phyloP scores from a whole-genome alignment of 305 asterid genomes.

The Solanum hybrid region DNA sequence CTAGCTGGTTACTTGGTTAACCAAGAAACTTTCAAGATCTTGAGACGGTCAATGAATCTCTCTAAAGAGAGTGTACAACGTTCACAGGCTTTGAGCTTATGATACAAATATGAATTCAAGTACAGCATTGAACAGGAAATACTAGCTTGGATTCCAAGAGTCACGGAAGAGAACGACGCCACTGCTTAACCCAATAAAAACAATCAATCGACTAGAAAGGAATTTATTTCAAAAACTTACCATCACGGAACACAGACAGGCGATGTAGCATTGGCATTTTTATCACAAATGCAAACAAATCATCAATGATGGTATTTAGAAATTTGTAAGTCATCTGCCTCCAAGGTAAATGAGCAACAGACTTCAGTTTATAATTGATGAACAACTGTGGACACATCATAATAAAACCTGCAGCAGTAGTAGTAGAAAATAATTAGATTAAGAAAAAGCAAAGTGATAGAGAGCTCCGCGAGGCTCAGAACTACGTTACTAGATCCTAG shows the following conservation, averaged over 20 bases:
- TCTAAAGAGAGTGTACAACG: background rate
- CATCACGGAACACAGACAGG: slow-evolving; percentile 97
- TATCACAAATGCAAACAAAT: slow-evolving; percentile 92
- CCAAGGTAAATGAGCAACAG: slow-evolving; percentile 99
- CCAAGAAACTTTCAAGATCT: background rate
- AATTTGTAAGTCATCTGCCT: slow-evolving; percentile 99
- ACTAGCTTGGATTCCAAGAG: background rate
- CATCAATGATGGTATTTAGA: slow-evolving; percentile 87
- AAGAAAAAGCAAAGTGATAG: background rate
- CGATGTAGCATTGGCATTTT: slow-evolving; percentile 95
- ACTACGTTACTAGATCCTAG: background rate
- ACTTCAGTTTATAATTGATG: slow-evolving; percentile 83
- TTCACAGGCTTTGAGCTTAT: background rate
- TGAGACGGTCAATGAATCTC: background rate
- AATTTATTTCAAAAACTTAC: slow-evolving; percentile 36
- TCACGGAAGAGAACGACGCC: background rate
- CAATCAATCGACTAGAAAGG: background rate
- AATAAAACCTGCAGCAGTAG: slow-evolving; percentile 57
- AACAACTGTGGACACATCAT: slow-evolving; percentile 99
- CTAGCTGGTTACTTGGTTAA: background rate
- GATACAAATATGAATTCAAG: background rate
- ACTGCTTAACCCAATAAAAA: background rate
- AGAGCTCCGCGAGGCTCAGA: background rate
- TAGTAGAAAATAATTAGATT: slow-evolving; percentile 8
- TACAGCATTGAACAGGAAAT: background rate